A percentile compares a stretch with the other conserved stretches of the same genome.
Evolutionary conservation across 2,329 filamentous ascomycete species (phyloP).

Genomic region (Chalaropsis ovoidea): DNA sequence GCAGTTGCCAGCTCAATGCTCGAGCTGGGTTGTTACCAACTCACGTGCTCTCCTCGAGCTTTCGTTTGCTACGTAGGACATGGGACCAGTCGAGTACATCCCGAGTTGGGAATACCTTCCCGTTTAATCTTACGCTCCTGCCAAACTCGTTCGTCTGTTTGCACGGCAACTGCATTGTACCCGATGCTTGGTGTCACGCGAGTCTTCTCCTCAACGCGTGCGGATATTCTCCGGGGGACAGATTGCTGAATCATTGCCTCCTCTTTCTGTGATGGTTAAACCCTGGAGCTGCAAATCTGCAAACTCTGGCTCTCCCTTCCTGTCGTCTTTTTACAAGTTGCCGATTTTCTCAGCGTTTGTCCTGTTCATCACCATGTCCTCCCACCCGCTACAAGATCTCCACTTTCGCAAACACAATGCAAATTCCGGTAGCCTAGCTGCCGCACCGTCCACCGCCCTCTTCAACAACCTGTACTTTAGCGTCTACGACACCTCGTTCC

Average conservation of each 20-base stretch:
- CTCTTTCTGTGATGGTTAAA: not conserved
- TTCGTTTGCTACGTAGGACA: not conserved
- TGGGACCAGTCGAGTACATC: not conserved
- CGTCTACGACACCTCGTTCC: slow-evolving; percentile 22
- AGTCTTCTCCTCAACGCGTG: not conserved
- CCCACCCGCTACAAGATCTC: not conserved
- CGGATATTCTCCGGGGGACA: not conserved
- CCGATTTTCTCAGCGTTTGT: not conserved
- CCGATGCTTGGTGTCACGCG: not conserved
- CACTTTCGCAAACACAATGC: not conserved
- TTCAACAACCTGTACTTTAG: slow-evolving; percentile 15
- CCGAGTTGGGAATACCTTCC: not conserved
- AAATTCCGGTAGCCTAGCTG: not conserved
- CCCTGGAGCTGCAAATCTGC: not conserved
- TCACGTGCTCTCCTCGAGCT: not conserved
- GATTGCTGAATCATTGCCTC: too few species aligned
- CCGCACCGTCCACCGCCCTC: slow-evolving; percentile 9
- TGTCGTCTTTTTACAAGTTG: not conserved
- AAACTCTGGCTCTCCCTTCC: not conserved
- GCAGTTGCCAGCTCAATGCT: not conserved
- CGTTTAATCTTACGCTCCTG: not conserved
- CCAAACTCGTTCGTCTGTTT: not conserved
- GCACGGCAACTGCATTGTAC: not conserved
- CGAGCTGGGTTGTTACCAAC: not conserved
- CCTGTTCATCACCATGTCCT: not conserved